A percentile compares a stretch with the other conserved stretches of the same genome.
Evolutionary conservation across 2,329 filamentous ascomycete species (phyloP).

Genomic region (Pseudogymnoascus sp.): DNA sequence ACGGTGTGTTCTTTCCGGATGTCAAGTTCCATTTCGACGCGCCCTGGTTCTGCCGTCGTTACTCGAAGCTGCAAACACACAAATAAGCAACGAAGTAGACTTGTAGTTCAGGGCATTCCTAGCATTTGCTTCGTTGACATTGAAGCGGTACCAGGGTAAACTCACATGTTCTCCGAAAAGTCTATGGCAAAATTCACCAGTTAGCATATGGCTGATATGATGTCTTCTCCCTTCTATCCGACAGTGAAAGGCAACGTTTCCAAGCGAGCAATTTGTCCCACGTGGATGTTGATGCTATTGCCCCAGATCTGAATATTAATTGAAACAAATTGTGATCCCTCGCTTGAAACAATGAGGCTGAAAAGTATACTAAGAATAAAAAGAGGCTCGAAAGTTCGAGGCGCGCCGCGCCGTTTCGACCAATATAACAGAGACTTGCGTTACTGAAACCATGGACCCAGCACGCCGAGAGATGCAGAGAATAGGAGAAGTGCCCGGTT

Average conservation of each 20-base stretch:
- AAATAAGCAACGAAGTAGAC: not conserved
- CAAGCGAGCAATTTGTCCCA: not conserved
- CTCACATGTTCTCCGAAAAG: slow-evolving; percentile 29
- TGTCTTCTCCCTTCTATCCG: not conserved
- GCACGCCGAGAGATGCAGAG: not conserved
- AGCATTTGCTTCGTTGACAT: not conserved
- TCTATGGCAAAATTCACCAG: slow-evolving; percentile 16
- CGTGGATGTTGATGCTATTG: not conserved
- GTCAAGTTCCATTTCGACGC: slow-evolving; percentile 68
- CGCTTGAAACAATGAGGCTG: slow-evolving; percentile 8
- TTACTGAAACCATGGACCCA: not conserved
- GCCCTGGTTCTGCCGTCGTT: slow-evolving; percentile 55
- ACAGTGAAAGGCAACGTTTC: not conserved
- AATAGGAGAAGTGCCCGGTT: slow-evolving; percentile 5
- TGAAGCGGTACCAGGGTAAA: not conserved
- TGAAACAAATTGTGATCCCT: not conserved
- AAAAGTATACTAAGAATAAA: slow-evolving; percentile 4
- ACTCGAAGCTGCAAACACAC: slow-evolving; percentile 51
- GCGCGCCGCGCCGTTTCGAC: not conserved
- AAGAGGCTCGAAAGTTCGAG: not conserved
- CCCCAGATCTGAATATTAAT: not conserved
- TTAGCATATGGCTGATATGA: not conserved
- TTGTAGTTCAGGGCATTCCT: not conserved
- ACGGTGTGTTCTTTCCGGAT: slow-evolving; percentile 71
- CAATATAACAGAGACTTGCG: not conserved